Conservation (phyloP, 192 early-diverging fungal genomes). For the Coemansia sp. region DNA sequence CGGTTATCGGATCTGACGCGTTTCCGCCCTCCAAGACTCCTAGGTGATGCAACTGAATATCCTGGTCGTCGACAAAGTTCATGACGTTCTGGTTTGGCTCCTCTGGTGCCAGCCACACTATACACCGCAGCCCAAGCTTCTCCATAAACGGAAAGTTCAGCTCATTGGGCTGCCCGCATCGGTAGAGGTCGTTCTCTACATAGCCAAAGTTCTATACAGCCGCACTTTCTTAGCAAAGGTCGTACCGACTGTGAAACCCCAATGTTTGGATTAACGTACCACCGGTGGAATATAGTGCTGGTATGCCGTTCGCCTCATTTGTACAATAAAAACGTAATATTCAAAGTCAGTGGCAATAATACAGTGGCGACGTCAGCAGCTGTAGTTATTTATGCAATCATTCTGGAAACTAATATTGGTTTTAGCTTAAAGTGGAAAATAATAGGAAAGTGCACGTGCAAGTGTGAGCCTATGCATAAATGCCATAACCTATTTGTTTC, state of each 20-base stretch:
- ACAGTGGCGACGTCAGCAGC: too few relatives aligned
- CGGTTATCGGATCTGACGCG: constrained; percentile 97
- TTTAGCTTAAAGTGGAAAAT: too few relatives aligned
- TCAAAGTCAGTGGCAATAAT: too few relatives aligned
- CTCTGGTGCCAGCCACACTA: constrained; percentile 95
- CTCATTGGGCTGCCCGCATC: constrained; percentile 97
- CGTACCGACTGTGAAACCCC: background rate
- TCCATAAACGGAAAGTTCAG: constrained; percentile 99
- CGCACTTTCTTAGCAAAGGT: background rate
- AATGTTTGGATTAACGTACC: constrained; percentile 5
- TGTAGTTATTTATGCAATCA: too few relatives aligned
- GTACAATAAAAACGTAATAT: too few relatives aligned
- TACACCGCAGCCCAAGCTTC: constrained; percentile 89
- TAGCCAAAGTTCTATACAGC: constrained; percentile 83
- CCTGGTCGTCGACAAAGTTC: constrained; percentile 99
- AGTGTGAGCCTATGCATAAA: too few relatives aligned
- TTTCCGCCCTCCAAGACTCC: constrained; percentile 81
- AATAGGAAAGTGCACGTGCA: too few relatives aligned
- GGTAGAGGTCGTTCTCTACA: constrained; percentile 95
- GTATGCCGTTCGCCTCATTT: constrained; percentile 48
- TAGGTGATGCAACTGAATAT: constrained; percentile 88
- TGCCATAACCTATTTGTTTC: too few relatives aligned
- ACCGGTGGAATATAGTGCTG: constrained; percentile 57
- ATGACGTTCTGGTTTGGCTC: constrained; percentile 93
- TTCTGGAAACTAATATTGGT: too few relatives aligned